Evolutionary conservation across 2,329 filamentous ascomycete genomes (phyloP), one percentile per base, ranked within the genome.

Genomic region (Penicillium sp.): DNA sequence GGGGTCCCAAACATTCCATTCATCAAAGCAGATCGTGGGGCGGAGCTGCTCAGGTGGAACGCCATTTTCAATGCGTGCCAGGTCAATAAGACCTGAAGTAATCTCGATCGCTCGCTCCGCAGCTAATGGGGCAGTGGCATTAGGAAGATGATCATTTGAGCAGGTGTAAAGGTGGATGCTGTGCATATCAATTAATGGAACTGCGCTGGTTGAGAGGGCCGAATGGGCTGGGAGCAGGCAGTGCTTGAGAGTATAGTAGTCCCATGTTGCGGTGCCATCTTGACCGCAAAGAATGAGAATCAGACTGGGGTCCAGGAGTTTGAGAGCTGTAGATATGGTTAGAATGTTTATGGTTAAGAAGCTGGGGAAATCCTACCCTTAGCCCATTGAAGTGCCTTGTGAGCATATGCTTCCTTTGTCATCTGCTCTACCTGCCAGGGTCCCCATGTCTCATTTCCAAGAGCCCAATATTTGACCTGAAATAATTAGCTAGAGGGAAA

Each of bases 1-100:
- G 0, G 88, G 87, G 63, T 91, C 88, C 89, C 89, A 92, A 8
- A 92, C 88, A 69, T 92, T 92, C 89, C 89, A 92, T 72, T 92
- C 89, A 68, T 92, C 89, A 68, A 92, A 92, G 78, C 89, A 92
- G 69, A 92, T 90, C 48, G 81, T 87, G 43, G 85, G 87, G 3
- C 82, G 77, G 3, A 83, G 82, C n/a, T 87, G 82, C 0, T 78
- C 76, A 0, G 80, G 74, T 0, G 87, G 81, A 0, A 75, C 68
- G 7, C 66, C 63, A 70, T 88, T 87, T 69, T 90, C 86, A 65
- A 90, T 86, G 29, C 87, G 80, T 0, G 89, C 89, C 1, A 92
- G 82, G 68, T 92, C 88, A 61, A 91, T 90, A 2, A 91, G 76
- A 1, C 81, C 77, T 2, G 83, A 83, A 2, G 87, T 81, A 60